Base-by-base conservation (phyloP, 352 stramenopile species). In the Globisporangium polare region DNA sequence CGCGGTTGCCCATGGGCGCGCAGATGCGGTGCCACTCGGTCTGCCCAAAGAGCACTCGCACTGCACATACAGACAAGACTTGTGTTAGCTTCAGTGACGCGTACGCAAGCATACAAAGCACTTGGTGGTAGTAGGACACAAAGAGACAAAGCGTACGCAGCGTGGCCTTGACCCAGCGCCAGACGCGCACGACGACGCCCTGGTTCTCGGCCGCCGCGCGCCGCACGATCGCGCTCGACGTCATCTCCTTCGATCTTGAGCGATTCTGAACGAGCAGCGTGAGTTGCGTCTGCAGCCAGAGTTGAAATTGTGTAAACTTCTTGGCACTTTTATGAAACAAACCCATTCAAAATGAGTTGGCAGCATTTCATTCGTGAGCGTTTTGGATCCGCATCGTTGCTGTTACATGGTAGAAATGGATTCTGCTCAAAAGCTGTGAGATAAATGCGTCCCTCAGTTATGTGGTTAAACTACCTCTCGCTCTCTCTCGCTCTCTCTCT, bases 11-110 rank as follows among this genome's bases (percentile, higher is more conserved):
- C 42, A 68, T 69, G 6, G 75, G 59, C 0, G 56, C 68, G 58
- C 80, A 93, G 63, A 95, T 78, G 33, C 70, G 75, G 53, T 95
- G 74, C 73, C 79, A 86, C 62, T 94, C 86, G 62, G 72, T 92
- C 67, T 90, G 68, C 1, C 78, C 78, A 45, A 88, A 80, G 26
- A 94, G 67, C 24, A 89, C 56, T 31, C 77, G 66, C 69, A 73
- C 81, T 90, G 35, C 15, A 26, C 7, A 33, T 9, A 31, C 12
- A 47, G 15, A 15, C 26, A 13, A 20, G 15, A 17, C 18, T 35
- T 17, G 15, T 54, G 15, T 54, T 54, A 54, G 27, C 9, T 18
- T 2, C 27, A 54, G 26, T 15, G 20, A 53, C 33, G 12, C 33
- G 6, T 39, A 39, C 33, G 10, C 9, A 53, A 12, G 33, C 15